Evolutionary conservation across 2,329 filamentous ascomycete genomes (phyloP), one percentile per base, ranked within the genome.

Genomic region (Sodiomyces alkalinus): DNA sequence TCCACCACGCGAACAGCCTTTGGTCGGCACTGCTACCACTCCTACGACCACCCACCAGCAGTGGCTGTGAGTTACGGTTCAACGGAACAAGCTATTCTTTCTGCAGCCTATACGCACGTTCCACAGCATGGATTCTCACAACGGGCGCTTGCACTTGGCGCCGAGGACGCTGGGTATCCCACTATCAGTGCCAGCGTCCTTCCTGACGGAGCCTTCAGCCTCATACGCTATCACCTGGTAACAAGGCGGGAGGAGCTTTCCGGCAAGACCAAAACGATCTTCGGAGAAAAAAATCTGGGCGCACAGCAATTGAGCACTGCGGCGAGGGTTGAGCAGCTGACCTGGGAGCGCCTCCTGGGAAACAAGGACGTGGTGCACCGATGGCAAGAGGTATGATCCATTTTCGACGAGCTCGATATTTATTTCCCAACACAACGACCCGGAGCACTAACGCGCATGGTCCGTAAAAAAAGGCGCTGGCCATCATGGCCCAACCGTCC

Each of bases 401-500:
- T 18, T 7, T n/a, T 53, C 25, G 18, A 29, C 29, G 39, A 14
- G 8, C 8, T 19, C 26, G 29, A 6, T 16, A 19, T 21, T 25
- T 28, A 38, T 22, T 9, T 16, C 9, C 15, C 17, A 26, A 17
- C 12, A 16, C 9, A 14, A 24, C n/a, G 18, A 11, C 13, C 13
- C 7, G 25, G 9, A 4, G 18, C 20, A 29, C n/a, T n/a, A n/a
- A n/a, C n/a, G n/a, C n/a, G n/a, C n/a, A n/a, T n/a, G n/a, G n/a
- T n/a, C n/a, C n/a, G n/a, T n/a, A n/a, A n/a, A n/a, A n/a, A n/a
- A 35, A 90, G 79, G 90, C 87, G 24, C 64, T 96, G 3, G 85
- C 82, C 4, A 62, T 92, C 36, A 93, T 94, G 80, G 83, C 85
- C 4, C 75, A 92, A 33, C 80, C 83, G 0, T 70, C 66, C 34